Conservation (phyloP, 2,329 filamentous ascomycete species). For the Stemphylium vesicarium region DNA sequence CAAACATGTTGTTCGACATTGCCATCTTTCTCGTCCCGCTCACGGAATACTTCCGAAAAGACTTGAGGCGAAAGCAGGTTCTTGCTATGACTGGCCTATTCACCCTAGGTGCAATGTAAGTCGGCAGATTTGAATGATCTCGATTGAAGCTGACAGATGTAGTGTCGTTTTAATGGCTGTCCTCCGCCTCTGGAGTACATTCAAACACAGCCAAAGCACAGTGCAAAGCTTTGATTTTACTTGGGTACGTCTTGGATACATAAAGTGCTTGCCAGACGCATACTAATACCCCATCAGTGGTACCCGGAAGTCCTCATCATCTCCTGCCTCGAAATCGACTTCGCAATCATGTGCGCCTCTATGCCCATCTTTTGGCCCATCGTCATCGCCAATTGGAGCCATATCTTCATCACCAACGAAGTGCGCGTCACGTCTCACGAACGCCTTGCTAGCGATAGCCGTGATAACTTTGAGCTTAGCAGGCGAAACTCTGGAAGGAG, state of each 20-base stretch:
- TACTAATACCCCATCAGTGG: slow-evolving; percentile 15
- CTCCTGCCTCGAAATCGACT: slow-evolving; percentile 42
- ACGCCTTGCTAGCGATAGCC: slow-evolving; percentile 16
- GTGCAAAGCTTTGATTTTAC: slow-evolving; percentile 37
- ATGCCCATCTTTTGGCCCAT: slow-evolving; percentile 49
- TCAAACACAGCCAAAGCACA: slow-evolving; percentile 22
- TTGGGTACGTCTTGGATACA: slow-evolving; percentile 11
- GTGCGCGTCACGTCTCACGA: slow-evolving; percentile 37
- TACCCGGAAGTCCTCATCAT: slow-evolving; percentile 38
- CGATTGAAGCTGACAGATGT: slow-evolving; percentile 2
- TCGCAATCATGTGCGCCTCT: slow-evolving; percentile 46
- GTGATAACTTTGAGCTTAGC: slow-evolving; percentile 27
- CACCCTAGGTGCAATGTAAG: slow-evolving; percentile 33
- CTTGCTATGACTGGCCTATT: slow-evolving; percentile 38
- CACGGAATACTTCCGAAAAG: slow-evolving; percentile 30
- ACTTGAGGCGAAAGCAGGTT: slow-evolving; percentile 30
- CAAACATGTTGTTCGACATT: slow-evolving; percentile 42
- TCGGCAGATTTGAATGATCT: not conserved
- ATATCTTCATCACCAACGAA: slow-evolving; percentile 46
- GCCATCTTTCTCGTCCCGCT: slow-evolving; percentile 38
- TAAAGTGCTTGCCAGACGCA: too few relatives aligned
- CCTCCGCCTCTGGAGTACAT: slow-evolving; percentile 37
- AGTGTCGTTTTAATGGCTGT: slow-evolving; percentile 40
- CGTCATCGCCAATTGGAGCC: slow-evolving; percentile 32
- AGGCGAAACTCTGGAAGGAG: slow-evolving; percentile 28